Evolutionary conservation across 495 filamentous ascomycete species (phyloP).

Genomic region (Penicillium salamii): DNA sequence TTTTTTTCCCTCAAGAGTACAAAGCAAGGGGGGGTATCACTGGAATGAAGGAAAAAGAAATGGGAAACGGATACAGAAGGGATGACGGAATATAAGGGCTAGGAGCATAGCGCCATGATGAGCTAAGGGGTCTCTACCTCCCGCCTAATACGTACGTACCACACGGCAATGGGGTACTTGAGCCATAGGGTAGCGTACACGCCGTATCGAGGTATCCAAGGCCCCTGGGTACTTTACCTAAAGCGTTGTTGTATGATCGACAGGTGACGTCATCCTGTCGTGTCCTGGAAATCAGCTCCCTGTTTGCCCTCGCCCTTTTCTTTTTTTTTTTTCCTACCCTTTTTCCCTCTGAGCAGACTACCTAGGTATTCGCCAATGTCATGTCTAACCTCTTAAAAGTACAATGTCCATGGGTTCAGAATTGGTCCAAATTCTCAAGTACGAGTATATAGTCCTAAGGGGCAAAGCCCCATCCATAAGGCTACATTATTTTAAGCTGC

Average conservation of each 20-base stretch:
- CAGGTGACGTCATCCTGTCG: slow-evolving; percentile 5
- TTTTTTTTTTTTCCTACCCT: too few relatives aligned
- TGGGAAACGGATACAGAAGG: slow-evolving; percentile 7
- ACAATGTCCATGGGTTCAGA: too few relatives aligned
- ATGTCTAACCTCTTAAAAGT: too few relatives aligned
- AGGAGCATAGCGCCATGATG: slow-evolving; percentile 6
- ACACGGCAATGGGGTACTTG: too few relatives aligned
- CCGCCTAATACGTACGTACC: too few relatives aligned
- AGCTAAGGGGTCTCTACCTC: neutral
- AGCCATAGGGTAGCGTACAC: too few relatives aligned
- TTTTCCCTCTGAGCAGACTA: too few relatives aligned
- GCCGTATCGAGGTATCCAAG: too few relatives aligned
- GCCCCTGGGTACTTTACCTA: neutral
- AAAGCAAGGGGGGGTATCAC: slow-evolving; percentile 36
- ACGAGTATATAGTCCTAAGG: too few relatives aligned
- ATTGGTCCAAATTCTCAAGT: neutral
- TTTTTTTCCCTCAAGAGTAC: neutral
- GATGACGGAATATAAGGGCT: slow-evolving; percentile 8
- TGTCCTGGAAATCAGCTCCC: slow-evolving; percentile 5
- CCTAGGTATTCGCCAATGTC: too few relatives aligned
- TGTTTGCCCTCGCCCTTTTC: neutral
- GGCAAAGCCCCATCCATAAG: slow-evolving; percentile 4
- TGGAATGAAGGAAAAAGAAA: slow-evolving; percentile 31
- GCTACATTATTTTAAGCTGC: neutral
- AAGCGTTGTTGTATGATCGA: neutral